Evolutionary conservation across 75 land plant genomes (phyloP).

Genomic region (Cunninghamia lanceolata): DNA sequence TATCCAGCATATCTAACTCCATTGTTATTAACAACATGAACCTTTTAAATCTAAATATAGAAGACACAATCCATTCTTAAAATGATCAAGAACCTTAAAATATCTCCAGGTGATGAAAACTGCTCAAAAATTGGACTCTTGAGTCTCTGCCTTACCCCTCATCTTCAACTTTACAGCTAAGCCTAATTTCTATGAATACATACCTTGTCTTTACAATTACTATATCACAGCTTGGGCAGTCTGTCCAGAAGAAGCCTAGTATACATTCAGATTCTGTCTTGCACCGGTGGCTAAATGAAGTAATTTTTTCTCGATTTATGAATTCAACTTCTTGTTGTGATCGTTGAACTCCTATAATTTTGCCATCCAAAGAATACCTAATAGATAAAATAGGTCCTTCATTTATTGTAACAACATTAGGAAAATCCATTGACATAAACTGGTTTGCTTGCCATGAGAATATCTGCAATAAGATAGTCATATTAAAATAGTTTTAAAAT

Average conservation of each 20-base stretch:
- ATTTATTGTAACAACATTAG: constrained; percentile 51
- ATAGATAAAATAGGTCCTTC: constrained; percentile 77
- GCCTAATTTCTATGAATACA: background rate
- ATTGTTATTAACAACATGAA: background rate
- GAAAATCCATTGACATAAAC: constrained; percentile 34
- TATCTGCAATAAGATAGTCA: constrained; percentile 37
- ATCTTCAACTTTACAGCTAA: background rate
- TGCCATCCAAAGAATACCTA: constrained; percentile 76
- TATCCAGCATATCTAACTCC: background rate
- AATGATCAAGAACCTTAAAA: background rate
- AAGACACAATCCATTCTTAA: background rate
- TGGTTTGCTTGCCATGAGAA: constrained; percentile 76
- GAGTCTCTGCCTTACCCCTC: background rate
- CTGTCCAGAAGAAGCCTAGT: constrained; percentile 98
- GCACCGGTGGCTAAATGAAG: constrained; percentile 57
- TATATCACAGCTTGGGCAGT: constrained; percentile 87
- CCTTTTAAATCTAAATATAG: background rate
- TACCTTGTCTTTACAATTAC: constrained; percentile 86
- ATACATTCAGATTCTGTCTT: constrained; percentile 72
- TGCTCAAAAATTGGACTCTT: background rate
- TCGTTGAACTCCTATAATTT: constrained; percentile 77
- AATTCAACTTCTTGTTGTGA: constrained; percentile 75
- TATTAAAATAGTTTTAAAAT: background rate
- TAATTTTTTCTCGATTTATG: constrained; percentile 65
- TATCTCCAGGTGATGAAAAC: background rate